phyloP scores from a whole-genome alignment of 192 early-diverging fungal species.

The Entomortierella parvispora region DNA sequence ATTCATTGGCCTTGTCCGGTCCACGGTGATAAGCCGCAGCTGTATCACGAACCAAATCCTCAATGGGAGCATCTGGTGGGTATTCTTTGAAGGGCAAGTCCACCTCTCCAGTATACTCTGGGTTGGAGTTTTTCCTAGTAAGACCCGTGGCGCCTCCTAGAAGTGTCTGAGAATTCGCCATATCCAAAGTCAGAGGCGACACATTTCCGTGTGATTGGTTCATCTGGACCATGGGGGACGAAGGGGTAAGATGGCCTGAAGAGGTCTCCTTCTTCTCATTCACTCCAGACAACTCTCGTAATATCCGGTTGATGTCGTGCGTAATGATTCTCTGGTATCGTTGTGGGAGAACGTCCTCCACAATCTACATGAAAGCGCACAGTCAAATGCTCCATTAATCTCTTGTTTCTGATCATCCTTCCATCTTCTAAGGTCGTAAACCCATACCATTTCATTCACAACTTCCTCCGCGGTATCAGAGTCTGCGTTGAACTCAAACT shows the following conservation, averaged over 20 bases:
- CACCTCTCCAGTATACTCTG: conserved; percentile 21
- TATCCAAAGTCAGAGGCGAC: conserved; percentile 24
- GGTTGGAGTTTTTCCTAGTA: conserved; percentile 25
- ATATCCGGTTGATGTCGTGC: conserved; percentile 83
- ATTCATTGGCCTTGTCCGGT: conserved; percentile 75
- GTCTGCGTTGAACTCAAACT: conserved; percentile 86
- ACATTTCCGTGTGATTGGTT: conserved; percentile 9
- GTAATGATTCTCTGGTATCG: conserved; percentile 82
- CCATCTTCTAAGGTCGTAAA: no score
- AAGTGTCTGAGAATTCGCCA: conserved; percentile 3
- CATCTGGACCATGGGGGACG: conserved; percentile 33
- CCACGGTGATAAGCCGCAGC: conserved; percentile 73
- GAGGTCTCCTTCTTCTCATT: conserved; percentile 41
- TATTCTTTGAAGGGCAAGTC: conserved; percentile 54
- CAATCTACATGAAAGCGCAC: conserved; percentile 67
- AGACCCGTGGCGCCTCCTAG: conserved; percentile 4
- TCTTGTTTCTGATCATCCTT: no score
- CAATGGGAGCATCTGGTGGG: conserved; percentile 67
- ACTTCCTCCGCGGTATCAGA: conserved; percentile 83
- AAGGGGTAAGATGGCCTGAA: conserved; percentile 20
- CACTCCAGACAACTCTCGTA: conserved; percentile 69
- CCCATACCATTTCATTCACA: conserved; percentile 79
- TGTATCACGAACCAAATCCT: conserved; percentile 75
- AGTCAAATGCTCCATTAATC: no score
- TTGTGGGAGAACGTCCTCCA: conserved; percentile 79